Evolutionary conservation across 495 filamentous ascomycete species (phyloP).

Genomic region (Hypoxylon cercidicola): DNA sequence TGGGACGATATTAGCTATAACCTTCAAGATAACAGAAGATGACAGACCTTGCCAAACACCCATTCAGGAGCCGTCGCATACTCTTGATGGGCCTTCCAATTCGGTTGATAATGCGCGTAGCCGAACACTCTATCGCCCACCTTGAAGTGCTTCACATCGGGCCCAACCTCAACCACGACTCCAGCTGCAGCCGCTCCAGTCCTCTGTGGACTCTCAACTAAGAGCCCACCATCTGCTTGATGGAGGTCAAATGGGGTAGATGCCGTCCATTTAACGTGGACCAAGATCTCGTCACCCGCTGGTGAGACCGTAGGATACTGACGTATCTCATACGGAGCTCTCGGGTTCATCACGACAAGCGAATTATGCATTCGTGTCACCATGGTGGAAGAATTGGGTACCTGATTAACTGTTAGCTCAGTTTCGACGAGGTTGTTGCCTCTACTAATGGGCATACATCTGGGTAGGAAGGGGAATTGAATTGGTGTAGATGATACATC

Average conservation of each 20-base stretch:
- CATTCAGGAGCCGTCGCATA: conserved; percentile 52
- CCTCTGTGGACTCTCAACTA: conserved; percentile 52
- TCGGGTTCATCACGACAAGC: conserved; percentile 50
- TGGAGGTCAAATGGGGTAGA: conserved; percentile 66
- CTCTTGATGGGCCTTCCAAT: conserved; percentile 58
- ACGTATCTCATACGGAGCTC: conserved; percentile 49
- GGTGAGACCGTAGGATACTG: conserved; percentile 53
- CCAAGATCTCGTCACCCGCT: conserved; percentile 48
- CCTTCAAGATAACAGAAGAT: not conserved
- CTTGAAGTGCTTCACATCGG: conserved; percentile 48
- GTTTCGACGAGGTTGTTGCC: no score
- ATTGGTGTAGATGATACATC: not conserved
- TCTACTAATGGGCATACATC: no score
- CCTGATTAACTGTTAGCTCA: no score
- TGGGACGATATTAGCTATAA: conserved; percentile 19
- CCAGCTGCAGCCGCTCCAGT: conserved; percentile 56
- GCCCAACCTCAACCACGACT: conserved; percentile 56
- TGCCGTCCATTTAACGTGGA: conserved; percentile 60
- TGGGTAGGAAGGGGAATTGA: no score
- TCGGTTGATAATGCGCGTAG: conserved; percentile 51
- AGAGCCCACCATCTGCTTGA: conserved; percentile 61
- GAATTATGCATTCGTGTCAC: conserved; percentile 50
- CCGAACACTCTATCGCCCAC: conserved; percentile 62
- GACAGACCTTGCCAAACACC: conserved; percentile 46
- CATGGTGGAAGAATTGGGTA: conserved; percentile 9